These are phyloP conservation scores for Passiflora organensis DNA, from an alignment of 345 rosid species.

Conservation along the genomic window DNA sequence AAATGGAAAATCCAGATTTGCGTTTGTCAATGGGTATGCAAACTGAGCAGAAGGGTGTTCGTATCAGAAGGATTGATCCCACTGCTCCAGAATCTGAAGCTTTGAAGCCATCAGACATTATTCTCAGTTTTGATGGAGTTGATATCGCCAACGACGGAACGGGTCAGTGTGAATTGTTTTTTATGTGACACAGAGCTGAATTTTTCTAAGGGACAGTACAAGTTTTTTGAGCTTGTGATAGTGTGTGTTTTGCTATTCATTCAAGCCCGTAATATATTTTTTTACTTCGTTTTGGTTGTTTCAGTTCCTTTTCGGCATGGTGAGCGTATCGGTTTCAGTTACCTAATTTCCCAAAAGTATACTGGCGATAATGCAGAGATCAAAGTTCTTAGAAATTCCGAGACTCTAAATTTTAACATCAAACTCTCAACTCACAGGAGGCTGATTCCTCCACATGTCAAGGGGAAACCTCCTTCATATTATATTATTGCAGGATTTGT, in stretches of 20 bases:
- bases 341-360: constrained; percentile 87
- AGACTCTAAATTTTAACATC: constrained; percentile 58
- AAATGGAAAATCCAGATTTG: constrained; percentile 96
- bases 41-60: constrained; percentile 84
- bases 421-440: constrained; percentile 82
- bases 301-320: constrained; percentile 95
- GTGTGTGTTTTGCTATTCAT: background rate
- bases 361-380: constrained; percentile 77
- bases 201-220: background rate
- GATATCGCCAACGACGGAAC: constrained; percentile 97
- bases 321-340: constrained; percentile 92
- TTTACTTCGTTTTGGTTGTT: constrained; percentile 12
- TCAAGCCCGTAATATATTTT: background rate
- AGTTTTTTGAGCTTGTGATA: background rate
- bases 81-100: constrained; percentile 79
- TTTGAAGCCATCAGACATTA: constrained; percentile 78
- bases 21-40: constrained; percentile 79
- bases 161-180: constrained; percentile 37
- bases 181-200: background rate
- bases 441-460: constrained; percentile 79
- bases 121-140: constrained; percentile 85
- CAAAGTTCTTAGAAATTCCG: constrained; percentile 68
- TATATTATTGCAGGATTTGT: constrained; percentile 92
- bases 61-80: constrained; percentile 90
- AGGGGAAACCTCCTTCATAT: constrained; percentile 81